These are phyloP conservation scores for Batkoa obscura DNA, from an alignment of 371 early-diverging fungal species.

Conservation along the genomic window DNA sequence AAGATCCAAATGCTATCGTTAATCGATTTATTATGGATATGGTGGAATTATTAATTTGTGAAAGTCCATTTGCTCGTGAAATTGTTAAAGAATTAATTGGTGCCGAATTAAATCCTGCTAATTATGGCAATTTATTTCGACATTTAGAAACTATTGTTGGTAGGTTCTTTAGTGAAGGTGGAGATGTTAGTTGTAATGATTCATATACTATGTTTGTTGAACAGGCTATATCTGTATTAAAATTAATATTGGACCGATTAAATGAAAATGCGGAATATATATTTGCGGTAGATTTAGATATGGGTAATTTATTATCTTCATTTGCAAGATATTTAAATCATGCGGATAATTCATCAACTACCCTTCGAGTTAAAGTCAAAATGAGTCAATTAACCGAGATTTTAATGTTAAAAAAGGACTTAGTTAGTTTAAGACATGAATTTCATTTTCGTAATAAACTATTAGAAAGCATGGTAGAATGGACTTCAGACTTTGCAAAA, in stretches of 20 bases:
- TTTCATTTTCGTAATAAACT: slow-evolving; percentile 66
- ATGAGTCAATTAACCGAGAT: slow-evolving; percentile 71
- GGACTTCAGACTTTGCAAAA: slow-evolving; percentile 62
- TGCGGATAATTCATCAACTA: slow-evolving; percentile 33
- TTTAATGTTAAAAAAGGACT: slow-evolving; percentile 56
- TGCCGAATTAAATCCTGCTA: slow-evolving; percentile 55
- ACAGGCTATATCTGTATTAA: slow-evolving; percentile 69
- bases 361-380: slow-evolving; percentile 60
- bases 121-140: slow-evolving; percentile 71
- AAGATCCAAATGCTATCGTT: slow-evolving; percentile 27
- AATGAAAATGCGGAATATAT: slow-evolving; percentile 41
- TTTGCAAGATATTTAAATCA: slow-evolving; percentile 67
- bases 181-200: slow-evolving; percentile 48
- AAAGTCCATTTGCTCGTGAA: slow-evolving; percentile 76
- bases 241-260: slow-evolving; percentile 63
- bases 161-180: slow-evolving; percentile 54
- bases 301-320: slow-evolving; percentile 52
- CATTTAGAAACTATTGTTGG: slow-evolving; percentile 53
- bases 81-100: slow-evolving; percentile 75
- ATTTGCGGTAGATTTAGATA: slow-evolving; percentile 41
- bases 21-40: slow-evolving; percentile 70
- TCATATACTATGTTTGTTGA: slow-evolving; percentile 76
- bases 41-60: slow-evolving; percentile 65
- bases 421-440: slow-evolving; percentile 62
- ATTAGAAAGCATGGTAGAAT: slow-evolving; percentile 61